Conservation (phyloP, 139 green algal species). For the Pleodorina starrii region DNA sequence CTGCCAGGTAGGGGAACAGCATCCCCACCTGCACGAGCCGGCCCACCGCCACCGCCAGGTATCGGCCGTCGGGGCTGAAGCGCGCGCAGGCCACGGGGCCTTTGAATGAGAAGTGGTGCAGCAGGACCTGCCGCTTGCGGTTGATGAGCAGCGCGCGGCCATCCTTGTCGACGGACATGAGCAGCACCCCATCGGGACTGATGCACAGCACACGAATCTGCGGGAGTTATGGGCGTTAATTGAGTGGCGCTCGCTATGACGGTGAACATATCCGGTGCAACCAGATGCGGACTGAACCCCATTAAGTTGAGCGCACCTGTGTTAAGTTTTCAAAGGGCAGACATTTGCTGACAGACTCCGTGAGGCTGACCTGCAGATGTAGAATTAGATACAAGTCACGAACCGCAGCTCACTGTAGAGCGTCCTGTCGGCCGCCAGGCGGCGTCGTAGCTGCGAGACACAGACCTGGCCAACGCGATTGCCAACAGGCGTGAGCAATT, state of each 20-base stretch:
- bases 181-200: constrained; percentile 85
- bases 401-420: too few relatives aligned
- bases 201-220: constrained; percentile 85
- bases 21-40: constrained; percentile 84
- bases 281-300: too few relatives aligned
- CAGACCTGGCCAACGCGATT: constrained; percentile 88
- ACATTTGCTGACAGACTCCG: constrained; percentile 79
- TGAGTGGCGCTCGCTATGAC: too few relatives aligned
- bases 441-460: neutral
- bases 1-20: too few relatives aligned
- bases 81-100: constrained; percentile 76
- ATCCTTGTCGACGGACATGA: constrained; percentile 91
- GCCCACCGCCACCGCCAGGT: constrained; percentile 89
- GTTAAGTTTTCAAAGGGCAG: constrained; percentile 90
- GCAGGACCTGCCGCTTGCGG: constrained; percentile 77
- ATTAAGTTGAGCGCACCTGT: too few relatives aligned
- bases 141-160: constrained; percentile 89
- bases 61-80: constrained; percentile 93
- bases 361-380: constrained; percentile 76
- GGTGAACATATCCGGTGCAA: too few relatives aligned
- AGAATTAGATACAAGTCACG: neutral
- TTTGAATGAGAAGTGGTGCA: constrained; percentile 97
- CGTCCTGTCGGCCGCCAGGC: neutral
- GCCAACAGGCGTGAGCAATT: constrained; percentile 90
- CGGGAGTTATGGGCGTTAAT: neutral